Base-by-base conservation (phyloP, 1,284 basidiomycete species). In the Tausonia pullulans region DNA sequence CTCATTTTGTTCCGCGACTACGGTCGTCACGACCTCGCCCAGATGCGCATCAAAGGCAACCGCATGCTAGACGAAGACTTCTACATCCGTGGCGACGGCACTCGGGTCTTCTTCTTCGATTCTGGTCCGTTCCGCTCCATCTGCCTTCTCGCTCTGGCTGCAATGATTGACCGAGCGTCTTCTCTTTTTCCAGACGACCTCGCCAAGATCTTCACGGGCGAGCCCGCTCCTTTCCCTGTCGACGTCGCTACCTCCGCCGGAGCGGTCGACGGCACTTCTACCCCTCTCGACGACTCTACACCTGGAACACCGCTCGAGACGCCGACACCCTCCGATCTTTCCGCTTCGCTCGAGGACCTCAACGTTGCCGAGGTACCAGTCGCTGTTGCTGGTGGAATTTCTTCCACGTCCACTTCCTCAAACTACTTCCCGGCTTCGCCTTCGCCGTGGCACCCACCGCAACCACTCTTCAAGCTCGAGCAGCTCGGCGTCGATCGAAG, bases 51-150 rank as follows among this genome's bases (percentile, higher is more conserved):
- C 81, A 95, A 91, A 75, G 82, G 83, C 16, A 85, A 87, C 2
- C 81, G 96, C 44, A 81, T 98, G 68, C 81, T 98, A 13, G 87
- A 90, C 51, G 91, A 95, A 60, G 94, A 95, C 74, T 89, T 95
- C 69, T 97, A 97, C 72, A 87, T 94, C 60, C 83, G 95, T 58
- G 95, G 95, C 1, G 95, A 98, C 76, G 95, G 94, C 69, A 98
- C 95, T 0, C 81, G 96, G 48, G 94, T 97, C 0, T 97, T 96
- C 75, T 97, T 96, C 74, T 97, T 97, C 71, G 87, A 89, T 68
- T 74, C 87, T 16, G 88, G 90, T 87, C 69, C 56, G 80, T 72
- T 41, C 4, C 53, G 8, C 44, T 39, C n/a, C 14, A 41, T 11
- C 9, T 40, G 27, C 16, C 51, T 11, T 10, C 62, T 40, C 39